These are phyloP conservation scores for Dalbergia oliveri DNA, from an alignment of 306 rosid genomes.

Conservation along the genomic window DNA sequence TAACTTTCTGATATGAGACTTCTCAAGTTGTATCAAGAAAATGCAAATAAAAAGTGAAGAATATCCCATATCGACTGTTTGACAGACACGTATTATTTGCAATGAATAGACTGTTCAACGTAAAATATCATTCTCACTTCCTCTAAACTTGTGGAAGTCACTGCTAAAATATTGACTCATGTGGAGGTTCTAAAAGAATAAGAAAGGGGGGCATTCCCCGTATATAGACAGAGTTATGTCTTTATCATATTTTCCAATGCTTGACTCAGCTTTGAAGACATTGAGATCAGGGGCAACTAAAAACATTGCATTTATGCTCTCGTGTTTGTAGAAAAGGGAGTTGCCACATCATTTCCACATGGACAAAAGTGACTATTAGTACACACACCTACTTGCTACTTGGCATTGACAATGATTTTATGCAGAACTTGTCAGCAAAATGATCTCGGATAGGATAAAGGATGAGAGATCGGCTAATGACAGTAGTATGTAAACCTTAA, in stretches of 20 bases:
- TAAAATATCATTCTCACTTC: not conserved
- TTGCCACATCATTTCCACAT: not conserved
- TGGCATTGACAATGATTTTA: too few relatives aligned
- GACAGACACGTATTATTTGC: not conserved
- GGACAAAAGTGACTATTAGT: too few relatives aligned
- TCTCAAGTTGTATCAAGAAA: slow-evolving; percentile 26
- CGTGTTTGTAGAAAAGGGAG: not conserved
- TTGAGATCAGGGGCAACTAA: not conserved
- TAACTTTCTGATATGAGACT: slow-evolving; percentile 55
- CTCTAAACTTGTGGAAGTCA: not conserved
- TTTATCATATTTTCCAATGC: not conserved
- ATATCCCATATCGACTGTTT: not conserved
- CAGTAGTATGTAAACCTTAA: too few relatives aligned
- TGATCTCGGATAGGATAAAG: too few relatives aligned
- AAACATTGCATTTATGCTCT: not conserved
- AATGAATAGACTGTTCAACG: not conserved
- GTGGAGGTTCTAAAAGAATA: slow-evolving; percentile 1
- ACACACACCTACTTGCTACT: too few relatives aligned
- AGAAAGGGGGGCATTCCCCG: not conserved
- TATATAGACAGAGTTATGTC: not conserved
- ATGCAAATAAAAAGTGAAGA: slow-evolving; percentile 20
- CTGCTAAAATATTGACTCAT: not conserved
- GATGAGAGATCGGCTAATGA: too few relatives aligned
- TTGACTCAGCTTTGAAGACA: not conserved
- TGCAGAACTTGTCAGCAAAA: too few relatives aligned